Conservation (phyloP, 148 eudicot species). For the Persicaria tinctoria region DNA sequence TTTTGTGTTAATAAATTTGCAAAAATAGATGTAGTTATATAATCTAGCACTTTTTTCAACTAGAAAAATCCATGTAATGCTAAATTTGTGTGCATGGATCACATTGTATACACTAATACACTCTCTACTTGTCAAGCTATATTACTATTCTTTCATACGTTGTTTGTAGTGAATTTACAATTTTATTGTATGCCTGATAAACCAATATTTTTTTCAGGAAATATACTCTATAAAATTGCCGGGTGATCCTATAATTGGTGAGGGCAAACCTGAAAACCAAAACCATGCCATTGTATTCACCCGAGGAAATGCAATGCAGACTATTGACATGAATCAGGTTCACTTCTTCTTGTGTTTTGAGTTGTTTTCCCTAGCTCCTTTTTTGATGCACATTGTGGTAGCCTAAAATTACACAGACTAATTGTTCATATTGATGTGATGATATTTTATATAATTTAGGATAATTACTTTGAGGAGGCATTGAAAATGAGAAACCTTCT, state of each 20-base stretch:
- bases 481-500: conserved; percentile 98
- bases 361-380: neutral
- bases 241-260: conserved; percentile 97
- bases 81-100: conserved; percentile 9
- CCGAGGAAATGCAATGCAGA: conserved; percentile 94
- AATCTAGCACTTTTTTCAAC: neutral
- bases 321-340: conserved; percentile 99
- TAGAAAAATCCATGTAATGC: neutral
- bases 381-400: too few relatives aligned
- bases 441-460: conserved; percentile 34
- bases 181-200: neutral
- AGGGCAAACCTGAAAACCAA: conserved; percentile 99
- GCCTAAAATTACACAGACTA: too few relatives aligned
- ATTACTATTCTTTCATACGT: too few relatives aligned
- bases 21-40: neutral
- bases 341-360: neutral
- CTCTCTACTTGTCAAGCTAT: neutral
- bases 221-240: conserved; percentile 86
- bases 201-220: conserved; percentile 43
- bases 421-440: neutral
- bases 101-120: neutral
- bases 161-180: neutral
- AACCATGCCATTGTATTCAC: conserved; percentile 93
- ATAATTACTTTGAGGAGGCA: conserved; percentile 98
- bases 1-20: neutral